phyloP scores from a whole-genome alignment of 2,329 filamentous ascomycete species.

The Diaporthe capsici region DNA sequence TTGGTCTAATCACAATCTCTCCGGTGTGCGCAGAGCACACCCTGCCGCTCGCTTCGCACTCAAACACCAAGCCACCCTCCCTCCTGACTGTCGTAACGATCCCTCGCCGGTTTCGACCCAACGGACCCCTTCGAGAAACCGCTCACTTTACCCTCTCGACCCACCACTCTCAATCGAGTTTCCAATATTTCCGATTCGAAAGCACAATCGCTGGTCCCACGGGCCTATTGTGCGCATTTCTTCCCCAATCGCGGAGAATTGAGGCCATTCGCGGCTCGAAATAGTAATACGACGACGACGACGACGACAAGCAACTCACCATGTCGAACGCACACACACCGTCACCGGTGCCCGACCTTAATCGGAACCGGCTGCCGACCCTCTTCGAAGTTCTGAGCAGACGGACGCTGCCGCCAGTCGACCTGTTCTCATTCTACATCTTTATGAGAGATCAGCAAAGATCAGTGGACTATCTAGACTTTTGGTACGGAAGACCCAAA shows the following conservation, averaged over 20 bases:
- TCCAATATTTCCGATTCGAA: conserved; percentile 31
- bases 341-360: conserved; percentile 70
- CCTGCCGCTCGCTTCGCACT: conserved; percentile 37
- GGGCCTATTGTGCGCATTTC: background rate
- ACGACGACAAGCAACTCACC: conserved; percentile 40
- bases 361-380: conserved; percentile 89
- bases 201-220: conserved; percentile 5
- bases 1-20: conserved; percentile 29
- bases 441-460: conserved; percentile 99
- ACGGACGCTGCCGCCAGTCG: conserved; percentile 93
- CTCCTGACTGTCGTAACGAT: conserved; percentile 22
- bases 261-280: conserved; percentile 26
- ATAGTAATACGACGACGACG: conserved; percentile 7
- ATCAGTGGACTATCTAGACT: conserved; percentile 97
- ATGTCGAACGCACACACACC: conserved; percentile 58
- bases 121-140: conserved; percentile 17
- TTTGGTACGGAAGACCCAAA: conserved; percentile 77
- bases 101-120: conserved; percentile 24
- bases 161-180: conserved; percentile 17
- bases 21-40: conserved; percentile 33
- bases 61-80: conserved; percentile 24
- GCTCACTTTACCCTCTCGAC: conserved; percentile 17
- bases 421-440: conserved; percentile 99
- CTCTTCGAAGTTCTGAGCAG: conserved; percentile 96
- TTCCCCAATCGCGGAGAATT: background rate